phyloP scores from a whole-genome alignment of 495 filamentous ascomycete genomes.

The Trichoderma erinaceum region DNA sequence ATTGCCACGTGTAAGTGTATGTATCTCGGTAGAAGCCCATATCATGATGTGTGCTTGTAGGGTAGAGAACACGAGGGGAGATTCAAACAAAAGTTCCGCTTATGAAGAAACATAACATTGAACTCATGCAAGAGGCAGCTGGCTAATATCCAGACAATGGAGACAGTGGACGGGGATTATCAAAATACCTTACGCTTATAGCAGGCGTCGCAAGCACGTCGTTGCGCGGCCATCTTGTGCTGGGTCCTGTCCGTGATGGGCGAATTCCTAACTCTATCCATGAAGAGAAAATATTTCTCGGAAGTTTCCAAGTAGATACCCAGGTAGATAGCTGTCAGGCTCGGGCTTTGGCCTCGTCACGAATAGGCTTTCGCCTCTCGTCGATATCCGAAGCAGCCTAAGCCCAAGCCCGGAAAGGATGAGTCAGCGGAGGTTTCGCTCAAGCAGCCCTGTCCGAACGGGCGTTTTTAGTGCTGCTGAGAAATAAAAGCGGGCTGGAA shows the following conservation, averaged over 20 bases:
- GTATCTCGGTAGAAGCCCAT: not conserved
- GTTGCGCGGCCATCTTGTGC: not conserved
- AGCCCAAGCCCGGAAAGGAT: not conserved
- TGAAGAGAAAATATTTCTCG: no score
- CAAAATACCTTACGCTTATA: conserved; percentile 42
- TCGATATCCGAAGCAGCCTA: not conserved
- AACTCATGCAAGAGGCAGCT: no score
- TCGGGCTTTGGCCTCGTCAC: no score
- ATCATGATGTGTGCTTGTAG: not conserved
- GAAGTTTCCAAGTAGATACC: not conserved
- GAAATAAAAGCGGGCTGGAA: not conserved
- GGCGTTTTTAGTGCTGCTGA: not conserved
- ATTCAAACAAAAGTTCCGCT: no score
- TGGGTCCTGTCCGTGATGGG: not conserved
- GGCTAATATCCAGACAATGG: not conserved
- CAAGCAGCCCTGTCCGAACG: conserved; percentile 1
- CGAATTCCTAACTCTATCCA: not conserved
- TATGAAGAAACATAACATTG: no score
- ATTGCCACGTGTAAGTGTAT: not conserved
- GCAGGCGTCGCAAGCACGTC: conserved; percentile 45
- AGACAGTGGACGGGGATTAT: not conserved
- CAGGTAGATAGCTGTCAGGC: no score
- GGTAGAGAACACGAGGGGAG: not conserved
- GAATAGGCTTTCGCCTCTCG: not conserved
- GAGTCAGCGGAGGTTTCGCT: conserved; percentile 10